Base-by-base conservation (phyloP, 257 asterid species). In the Cinchona pubescens region DNA sequence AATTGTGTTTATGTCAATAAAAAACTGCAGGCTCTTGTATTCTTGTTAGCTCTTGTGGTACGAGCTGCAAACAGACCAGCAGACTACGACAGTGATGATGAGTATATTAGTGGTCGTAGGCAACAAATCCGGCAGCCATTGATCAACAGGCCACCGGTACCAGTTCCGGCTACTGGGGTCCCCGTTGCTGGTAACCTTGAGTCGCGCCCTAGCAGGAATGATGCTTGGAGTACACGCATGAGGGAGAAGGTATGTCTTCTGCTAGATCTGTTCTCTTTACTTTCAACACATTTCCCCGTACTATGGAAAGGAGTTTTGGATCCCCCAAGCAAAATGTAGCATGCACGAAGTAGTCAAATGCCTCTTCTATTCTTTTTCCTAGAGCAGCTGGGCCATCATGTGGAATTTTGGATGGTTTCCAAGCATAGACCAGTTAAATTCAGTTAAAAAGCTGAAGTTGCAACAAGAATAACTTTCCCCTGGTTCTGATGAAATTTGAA, bases 181-280 rank as follows among this genome's bases (percentile, higher is more conserved):
- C 92, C 99, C 74, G 94, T 79, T 80, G 78, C 90, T 75, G 92
- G 86, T 79, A 73, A 90, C 58, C 89, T 87, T 67, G 99, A 95
- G 76, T 89, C 89, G 30, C 99, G 96, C 79, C 91, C 98, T 14
- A 92, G 94, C 76, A 89, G 98, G 80, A 95, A 80, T 56, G 99
- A 95, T 80, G 98, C 99, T 71, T 95, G 99, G 99, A 95, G 99
- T 79, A 76, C 94, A 63, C 97, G 99, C 40, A 95, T 95, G 98
- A 84, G 96, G 82, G 98, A 92, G 80, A 95, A 95, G 99, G 99
- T 91, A 75, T 58, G 73, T 49, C 27, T 69, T 9, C 37, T 11
- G 13, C 37, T 45, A 43, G 19, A 64, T 49, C 27, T 23, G 9
- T 37, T 40, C 3, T 49, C 51, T 61, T 45, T 32, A 42, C 60